Conservation (phyloP, 331 rosid genomes). For the Pyrus hybrid region DNA sequence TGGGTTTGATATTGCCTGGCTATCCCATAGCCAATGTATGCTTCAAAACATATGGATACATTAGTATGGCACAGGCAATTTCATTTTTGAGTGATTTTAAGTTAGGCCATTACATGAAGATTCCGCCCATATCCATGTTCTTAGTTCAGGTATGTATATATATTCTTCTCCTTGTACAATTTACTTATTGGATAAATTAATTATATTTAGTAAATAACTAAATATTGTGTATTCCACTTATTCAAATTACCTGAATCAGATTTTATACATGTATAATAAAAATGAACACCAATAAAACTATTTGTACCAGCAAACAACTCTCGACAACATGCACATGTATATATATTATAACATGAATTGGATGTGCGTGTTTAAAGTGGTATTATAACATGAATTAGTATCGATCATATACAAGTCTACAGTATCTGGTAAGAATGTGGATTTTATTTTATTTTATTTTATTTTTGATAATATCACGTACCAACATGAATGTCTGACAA, state of each 20-base stretch:
- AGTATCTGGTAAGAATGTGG: too few relatives aligned
- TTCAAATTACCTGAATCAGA: neutral
- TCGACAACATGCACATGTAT: neutral
- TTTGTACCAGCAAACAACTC: neutral
- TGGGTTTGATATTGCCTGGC: constrained; percentile 30
- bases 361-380: neutral
- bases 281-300: neutral
- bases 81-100: constrained; percentile 27
- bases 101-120: constrained; percentile 34
- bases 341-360: too few relatives aligned
- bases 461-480: too few relatives aligned
- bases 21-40: constrained; percentile 32
- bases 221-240: neutral
- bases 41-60: constrained; percentile 31
- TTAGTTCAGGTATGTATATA: constrained; percentile 19
- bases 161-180: neutral
- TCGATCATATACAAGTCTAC: too few relatives aligned
- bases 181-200: neutral
- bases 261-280: too few relatives aligned
- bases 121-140: constrained; percentile 35
- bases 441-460: too few relatives aligned
- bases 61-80: constrained; percentile 29
- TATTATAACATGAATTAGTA: too few relatives aligned
- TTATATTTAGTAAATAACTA: neutral
- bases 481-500: too few relatives aligned